Percentiles rank a stretch among this genome's conserved stretches.
Evolutionary conservation across 768 basidiomycete genomes (phyloP).

Genomic region (Cystobasidium tubakii): DNA sequence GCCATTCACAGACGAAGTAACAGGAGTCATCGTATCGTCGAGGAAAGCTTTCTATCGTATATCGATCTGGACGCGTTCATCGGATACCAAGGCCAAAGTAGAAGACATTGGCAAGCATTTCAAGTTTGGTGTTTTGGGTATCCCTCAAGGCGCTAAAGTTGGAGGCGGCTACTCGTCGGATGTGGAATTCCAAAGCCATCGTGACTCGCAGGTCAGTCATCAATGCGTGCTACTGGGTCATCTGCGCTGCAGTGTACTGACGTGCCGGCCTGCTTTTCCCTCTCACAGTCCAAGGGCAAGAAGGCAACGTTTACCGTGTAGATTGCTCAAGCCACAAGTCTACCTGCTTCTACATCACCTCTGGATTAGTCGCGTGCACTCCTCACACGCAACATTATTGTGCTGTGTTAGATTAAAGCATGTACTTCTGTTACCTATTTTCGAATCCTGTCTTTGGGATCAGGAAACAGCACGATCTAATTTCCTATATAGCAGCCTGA

Average conservation of each 20-base stretch:
- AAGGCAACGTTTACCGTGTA: slow-evolving; percentile 28
- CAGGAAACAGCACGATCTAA: too few relatives aligned
- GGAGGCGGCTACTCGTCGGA: slow-evolving; percentile 43
- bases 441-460: too few relatives aligned
- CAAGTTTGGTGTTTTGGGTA: slow-evolving; percentile 83
- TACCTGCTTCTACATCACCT: too few relatives aligned
- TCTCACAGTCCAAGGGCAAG: slow-evolving; percentile 18
- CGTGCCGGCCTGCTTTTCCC: neutral
- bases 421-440: too few relatives aligned
- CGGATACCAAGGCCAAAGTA: slow-evolving; percentile 50
- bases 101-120: slow-evolving; percentile 57
- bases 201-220: slow-evolving; percentile 40
- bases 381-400: too few relatives aligned
- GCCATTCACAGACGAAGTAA: slow-evolving; percentile 53
- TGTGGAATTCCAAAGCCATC: slow-evolving; percentile 46
- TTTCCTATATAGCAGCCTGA: too few relatives aligned
- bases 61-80: slow-evolving; percentile 92
- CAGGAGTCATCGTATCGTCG: slow-evolving; percentile 89
- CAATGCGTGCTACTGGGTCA: too few relatives aligned
- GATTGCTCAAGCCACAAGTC: too few relatives aligned
- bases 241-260: too few relatives aligned
- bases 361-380: too few relatives aligned
- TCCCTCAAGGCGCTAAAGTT: slow-evolving; percentile 39
- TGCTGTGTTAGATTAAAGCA: too few relatives aligned
- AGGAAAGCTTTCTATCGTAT: slow-evolving; percentile 92